phyloP scores from a whole-genome alignment of 192 early-diverging fungal genomes.

The Martensiomyces pterosporus region DNA sequence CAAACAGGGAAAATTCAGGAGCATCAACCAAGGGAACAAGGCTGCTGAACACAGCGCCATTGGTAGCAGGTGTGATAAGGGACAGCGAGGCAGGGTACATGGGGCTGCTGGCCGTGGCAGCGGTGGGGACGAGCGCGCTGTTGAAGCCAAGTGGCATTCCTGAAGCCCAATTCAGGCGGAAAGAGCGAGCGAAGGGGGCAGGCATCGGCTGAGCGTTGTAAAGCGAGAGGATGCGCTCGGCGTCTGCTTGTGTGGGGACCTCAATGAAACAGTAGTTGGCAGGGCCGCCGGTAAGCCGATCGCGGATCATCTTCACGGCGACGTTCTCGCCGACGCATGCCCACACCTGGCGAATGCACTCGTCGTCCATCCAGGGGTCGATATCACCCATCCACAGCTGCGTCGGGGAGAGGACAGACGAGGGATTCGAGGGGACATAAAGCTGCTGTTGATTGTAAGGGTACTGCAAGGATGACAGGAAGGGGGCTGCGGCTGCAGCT shows the following conservation, averaged over 20 bases:
- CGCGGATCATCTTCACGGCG: slow-evolving; percentile 90
- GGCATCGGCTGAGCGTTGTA: slow-evolving; percentile 83
- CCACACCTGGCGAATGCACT: slow-evolving; percentile 84
- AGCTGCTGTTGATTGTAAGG: slow-evolving; percentile 12
- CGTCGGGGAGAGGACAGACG: not conserved
- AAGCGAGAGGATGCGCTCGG: slow-evolving; percentile 64
- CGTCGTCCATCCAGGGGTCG: slow-evolving; percentile 98
- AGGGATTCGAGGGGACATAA: slow-evolving; percentile 1
- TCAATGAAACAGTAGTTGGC: slow-evolving; percentile 96
- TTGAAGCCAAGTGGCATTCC: slow-evolving; percentile 61
- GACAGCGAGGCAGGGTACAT: too few species aligned
- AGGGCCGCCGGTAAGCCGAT: slow-evolving; percentile 72
- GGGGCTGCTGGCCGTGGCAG: too few species aligned
- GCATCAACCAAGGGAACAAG: slow-evolving; percentile 60
- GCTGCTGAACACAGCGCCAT: slow-evolving; percentile 7
- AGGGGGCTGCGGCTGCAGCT: slow-evolving; percentile 1
- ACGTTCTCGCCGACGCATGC: slow-evolving; percentile 79
- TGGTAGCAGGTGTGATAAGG: too few species aligned
- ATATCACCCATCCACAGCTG: slow-evolving; percentile 89
- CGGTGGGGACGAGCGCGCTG: not conserved
- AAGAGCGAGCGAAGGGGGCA: slow-evolving; percentile 64
- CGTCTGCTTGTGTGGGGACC: slow-evolving; percentile 62
- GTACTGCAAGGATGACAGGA: too few species aligned
- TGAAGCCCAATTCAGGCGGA: slow-evolving; percentile 97
- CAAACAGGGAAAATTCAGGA: slow-evolving; percentile 90